A percentile compares a stretch with the other conserved stretches of the same genome.
These are phyloP conservation scores for Yarrowia keelungensis DNA, from an alignment of 805 yeast species.

Conservation along the genomic window DNA sequence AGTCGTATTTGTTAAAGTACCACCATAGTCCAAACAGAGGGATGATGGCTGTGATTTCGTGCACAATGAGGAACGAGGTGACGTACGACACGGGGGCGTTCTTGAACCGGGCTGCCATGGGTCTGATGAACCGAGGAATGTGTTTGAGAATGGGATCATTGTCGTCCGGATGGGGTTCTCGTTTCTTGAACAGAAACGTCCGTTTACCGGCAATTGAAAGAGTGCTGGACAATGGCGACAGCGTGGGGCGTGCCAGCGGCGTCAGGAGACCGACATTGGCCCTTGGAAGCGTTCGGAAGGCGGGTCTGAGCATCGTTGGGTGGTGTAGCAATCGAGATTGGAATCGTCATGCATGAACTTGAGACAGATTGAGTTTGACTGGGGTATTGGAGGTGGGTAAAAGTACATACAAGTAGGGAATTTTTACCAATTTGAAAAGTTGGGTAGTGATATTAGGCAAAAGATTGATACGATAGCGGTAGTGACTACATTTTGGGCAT, in stretches of 20 bases:
- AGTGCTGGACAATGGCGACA: neutral
- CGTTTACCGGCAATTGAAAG: neutral
- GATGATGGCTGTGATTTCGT: conserved; percentile 75
- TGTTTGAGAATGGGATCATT: conserved; percentile 49
- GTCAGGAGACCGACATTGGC: neutral
- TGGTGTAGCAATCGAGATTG: conserved; percentile 13
- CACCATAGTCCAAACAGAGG: conserved; percentile 77
- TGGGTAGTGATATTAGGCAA: no score
- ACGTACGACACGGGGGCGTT: conserved; percentile 67
- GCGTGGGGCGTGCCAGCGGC: conserved; percentile 2
- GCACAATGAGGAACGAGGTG: conserved; percentile 69
- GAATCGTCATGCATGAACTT: neutral
- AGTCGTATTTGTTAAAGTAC: conserved; percentile 61
- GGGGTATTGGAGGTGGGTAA: no score
- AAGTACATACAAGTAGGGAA: no score
- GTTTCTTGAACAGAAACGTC: conserved; percentile 10
- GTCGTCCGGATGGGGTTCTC: conserved; percentile 32
- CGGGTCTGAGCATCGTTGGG: conserved; percentile 3
- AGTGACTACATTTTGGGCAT: no score
- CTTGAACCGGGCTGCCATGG: conserved; percentile 58
- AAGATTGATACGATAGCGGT: no score
- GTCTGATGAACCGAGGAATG: conserved; percentile 60
- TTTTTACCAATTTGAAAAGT: no score
- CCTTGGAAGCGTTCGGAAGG: conserved; percentile 8
- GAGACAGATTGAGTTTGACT: neutral